Evolutionary conservation across 495 filamentous ascomycete species (phyloP), one percentile per base, ranked within the genome.

Genomic region (Endocarpon pusillum): DNA sequence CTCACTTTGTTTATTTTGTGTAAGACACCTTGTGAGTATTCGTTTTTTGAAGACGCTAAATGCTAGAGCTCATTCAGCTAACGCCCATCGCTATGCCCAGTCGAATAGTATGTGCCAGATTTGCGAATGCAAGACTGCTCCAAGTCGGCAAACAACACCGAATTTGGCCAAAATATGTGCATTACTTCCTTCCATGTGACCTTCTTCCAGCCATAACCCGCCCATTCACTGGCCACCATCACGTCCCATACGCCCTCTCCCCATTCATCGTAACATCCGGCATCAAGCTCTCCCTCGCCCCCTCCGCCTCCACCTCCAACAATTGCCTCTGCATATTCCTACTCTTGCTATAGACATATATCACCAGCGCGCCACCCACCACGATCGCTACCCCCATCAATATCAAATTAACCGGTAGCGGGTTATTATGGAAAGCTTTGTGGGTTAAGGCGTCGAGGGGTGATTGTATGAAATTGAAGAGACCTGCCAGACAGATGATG

Each of bases 381-480:
- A 71, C 42, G 19, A 75, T 44, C 8, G 75, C 80, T 3, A 68
- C 26, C 1, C 51, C 42, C 14, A 87, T 58, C 27, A 96, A 51
- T 0, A 73, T 49, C 9, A 77, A 12, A 57, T 97, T 92, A 0
- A 92, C 78, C 1, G 83, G 82, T 0, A 76, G 55, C 0, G 87
- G 87, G 53, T 94, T 57, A 8, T 71, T 66, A 18, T 59, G 30
- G 50, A 86, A 94, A 1, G 58, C 59, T 30, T 64, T 62, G 41
- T 93, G 78, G 19, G 83, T 86, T 34, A 89, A 41, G 35, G 73
- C 73, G 51, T 94, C 89, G 19, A 96, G 58, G 0, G 67, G 84
- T 7, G 74, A 73, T 59, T 96, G 87, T 12, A 66, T 70, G 44
- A 97, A 87, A 52, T 92, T 94, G 32, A 86, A 64, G 8, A 97